These are phyloP conservation scores for Elaeis oleifera DNA, from an alignment of 202 grass and related monocot genomes.

Conservation along the genomic window DNA sequence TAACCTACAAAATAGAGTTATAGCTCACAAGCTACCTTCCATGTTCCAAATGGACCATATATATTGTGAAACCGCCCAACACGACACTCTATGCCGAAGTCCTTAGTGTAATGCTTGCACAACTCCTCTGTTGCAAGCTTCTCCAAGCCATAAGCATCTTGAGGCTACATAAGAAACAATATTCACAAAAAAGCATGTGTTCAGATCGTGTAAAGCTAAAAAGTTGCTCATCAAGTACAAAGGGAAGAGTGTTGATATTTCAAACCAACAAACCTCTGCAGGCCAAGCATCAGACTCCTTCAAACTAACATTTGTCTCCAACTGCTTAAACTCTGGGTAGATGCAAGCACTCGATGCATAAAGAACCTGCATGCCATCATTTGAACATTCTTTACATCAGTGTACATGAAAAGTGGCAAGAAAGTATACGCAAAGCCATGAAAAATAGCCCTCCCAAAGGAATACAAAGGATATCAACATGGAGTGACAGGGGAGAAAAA, in stretches of 20 bases:
- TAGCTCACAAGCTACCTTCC: constrained; percentile 51
- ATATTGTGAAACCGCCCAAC: constrained; percentile 94
- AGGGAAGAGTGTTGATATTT: not conserved
- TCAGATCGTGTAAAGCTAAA: too few relatives aligned
- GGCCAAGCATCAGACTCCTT: constrained; percentile 95
- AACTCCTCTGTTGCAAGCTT: constrained; percentile 93
- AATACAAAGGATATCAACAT: too few relatives aligned
- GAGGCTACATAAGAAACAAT: constrained; percentile 44
- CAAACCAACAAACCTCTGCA: constrained; percentile 48
- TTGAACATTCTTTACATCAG: not conserved
- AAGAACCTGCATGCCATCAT: constrained; percentile 42
- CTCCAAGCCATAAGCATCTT: constrained; percentile 98
- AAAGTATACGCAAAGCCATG: not conserved
- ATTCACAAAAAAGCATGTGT: not conserved
- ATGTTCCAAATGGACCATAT: constrained; percentile 95
- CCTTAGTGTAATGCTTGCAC: constrained; percentile 99
- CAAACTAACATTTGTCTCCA: constrained; percentile 84
- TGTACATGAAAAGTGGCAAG: not conserved
- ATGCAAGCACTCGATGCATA: constrained; percentile 89
- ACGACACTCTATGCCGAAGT: constrained; percentile 85
- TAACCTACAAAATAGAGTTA: not conserved
- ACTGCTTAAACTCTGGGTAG: constrained; percentile 91
- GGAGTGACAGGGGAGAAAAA: too few relatives aligned
- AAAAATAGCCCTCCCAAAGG: not conserved
- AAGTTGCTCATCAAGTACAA: too few relatives aligned